Conservation (phyloP, 306 rosid species). For the Vigna radiata region DNA sequence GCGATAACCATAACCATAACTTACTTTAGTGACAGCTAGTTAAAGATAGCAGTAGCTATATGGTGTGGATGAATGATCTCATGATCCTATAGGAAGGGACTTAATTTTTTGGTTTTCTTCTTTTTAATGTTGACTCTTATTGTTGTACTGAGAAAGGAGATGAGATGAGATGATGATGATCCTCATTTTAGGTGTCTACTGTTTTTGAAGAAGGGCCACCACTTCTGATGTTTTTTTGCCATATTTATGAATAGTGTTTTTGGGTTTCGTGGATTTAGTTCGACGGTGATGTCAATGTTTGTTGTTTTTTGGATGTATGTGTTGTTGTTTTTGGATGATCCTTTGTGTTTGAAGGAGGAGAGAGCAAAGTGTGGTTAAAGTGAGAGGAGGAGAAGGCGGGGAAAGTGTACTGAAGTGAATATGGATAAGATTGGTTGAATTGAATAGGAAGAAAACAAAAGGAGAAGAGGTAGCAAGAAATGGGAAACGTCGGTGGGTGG, state of each 20-base stretch:
- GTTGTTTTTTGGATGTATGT: not conserved
- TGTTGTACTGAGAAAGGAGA: conserved; percentile 16
- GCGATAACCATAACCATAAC: not conserved
- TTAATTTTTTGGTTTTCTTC: not conserved
- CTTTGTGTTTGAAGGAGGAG: not conserved
- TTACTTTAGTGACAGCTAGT: conserved; percentile 21
- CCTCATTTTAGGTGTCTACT: conserved; percentile 47
- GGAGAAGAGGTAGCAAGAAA: not conserved
- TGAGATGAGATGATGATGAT: not conserved
- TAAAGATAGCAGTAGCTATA: not conserved
- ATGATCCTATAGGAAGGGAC: not conserved
- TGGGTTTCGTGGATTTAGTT: not conserved
- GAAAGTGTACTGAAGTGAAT: not conserved
- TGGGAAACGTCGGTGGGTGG: conserved; percentile 39
- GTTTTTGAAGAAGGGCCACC: conserved; percentile 54
- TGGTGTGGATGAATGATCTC: not conserved
- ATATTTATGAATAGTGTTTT: conserved; percentile 13
- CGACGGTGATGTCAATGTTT: not conserved
- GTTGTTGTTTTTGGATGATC: not conserved
- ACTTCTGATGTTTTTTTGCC: conserved; percentile 22
- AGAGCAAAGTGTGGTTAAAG: not conserved
- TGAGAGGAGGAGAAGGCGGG: conserved; percentile 3
- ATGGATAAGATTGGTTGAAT: conserved; percentile 4
- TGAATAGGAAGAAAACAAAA: conserved; percentile 22
- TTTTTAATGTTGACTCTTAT: not conserved